A percentile compares a stretch with the other conserved stretches of the same genome.
phyloP scores from a whole-genome alignment of 139 green algal species.

The Gonium pectorale region DNA sequence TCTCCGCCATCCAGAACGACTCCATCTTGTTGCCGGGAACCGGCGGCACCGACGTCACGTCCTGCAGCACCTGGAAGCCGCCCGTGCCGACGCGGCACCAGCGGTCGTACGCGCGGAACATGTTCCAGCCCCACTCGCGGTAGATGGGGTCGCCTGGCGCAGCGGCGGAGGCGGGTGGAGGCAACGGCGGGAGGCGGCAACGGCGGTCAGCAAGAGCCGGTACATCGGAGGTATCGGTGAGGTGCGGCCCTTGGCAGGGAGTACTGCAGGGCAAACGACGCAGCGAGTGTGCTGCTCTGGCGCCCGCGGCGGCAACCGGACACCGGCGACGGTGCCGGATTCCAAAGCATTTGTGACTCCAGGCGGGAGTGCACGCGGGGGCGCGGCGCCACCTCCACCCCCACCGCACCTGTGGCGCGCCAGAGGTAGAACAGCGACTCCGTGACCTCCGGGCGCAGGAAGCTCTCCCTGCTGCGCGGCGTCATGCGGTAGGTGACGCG shows the following conservation, averaged over 20 bases:
- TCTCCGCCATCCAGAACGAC: conserved; percentile 90
- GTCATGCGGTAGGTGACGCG: background rate
- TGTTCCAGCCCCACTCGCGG: conserved; percentile 85
- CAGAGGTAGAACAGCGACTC: conserved; percentile 90
- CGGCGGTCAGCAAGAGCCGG: too few species aligned
- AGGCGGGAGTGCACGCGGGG: too few species aligned
- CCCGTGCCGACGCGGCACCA: conserved; percentile 65
- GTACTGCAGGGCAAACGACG: too few species aligned
- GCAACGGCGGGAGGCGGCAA: background rate
- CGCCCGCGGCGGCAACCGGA: too few species aligned
- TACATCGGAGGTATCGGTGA: too few species aligned
- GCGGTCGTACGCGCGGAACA: conserved; percentile 84
- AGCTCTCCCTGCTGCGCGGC: conserved; percentile 57
- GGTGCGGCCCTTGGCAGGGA: too few species aligned
- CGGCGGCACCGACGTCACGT: conserved; percentile 58
- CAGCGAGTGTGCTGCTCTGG: too few species aligned
- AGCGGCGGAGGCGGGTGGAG: background rate
- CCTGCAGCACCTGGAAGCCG: conserved; percentile 63
- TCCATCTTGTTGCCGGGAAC: conserved; percentile 82
- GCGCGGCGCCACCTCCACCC: background rate
- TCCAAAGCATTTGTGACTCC: too few species aligned
- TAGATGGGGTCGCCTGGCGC: conserved; percentile 71
- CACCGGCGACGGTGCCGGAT: too few species aligned
- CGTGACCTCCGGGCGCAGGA: conserved; percentile 87
- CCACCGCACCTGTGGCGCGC: conserved; percentile 68